Evolutionary conservation across 1,284 basidiomycete genomes (phyloP).

Genomic region (Cryptococcus amylolentus): DNA sequence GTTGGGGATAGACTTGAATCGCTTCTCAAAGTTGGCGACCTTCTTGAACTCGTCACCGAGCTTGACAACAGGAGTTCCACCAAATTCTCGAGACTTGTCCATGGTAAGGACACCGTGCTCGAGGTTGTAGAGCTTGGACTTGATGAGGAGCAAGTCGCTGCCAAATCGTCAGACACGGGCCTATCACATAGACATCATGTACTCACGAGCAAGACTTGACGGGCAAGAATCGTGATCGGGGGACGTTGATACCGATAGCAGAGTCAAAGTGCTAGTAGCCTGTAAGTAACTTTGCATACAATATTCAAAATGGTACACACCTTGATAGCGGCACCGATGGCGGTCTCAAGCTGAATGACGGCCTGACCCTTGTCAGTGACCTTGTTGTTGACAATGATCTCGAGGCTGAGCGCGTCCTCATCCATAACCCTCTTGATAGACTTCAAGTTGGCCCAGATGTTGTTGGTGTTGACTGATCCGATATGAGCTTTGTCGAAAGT

Average conservation of each 20-base stretch:
- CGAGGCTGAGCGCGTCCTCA: constrained; percentile 74
- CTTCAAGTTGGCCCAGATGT: constrained; percentile 84
- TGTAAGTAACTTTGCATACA: neutral
- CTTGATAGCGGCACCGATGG: constrained; percentile 97
- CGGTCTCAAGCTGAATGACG: constrained; percentile 90
- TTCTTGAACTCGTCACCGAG: constrained; percentile 73
- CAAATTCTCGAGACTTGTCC: constrained; percentile 86
- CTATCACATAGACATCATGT: constrained; percentile 62
- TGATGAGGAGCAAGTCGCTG: constrained; percentile 89
- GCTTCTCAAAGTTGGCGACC: constrained; percentile 95
- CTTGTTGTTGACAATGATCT: constrained; percentile 88
- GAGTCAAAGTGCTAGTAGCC: constrained; percentile 49
- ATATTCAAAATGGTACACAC: constrained; percentile 4
- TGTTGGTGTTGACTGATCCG: constrained; percentile 66
- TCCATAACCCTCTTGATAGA: constrained; percentile 94
- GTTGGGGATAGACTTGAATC: constrained; percentile 85
- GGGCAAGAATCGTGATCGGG: constrained; percentile 93
- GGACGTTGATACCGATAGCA: constrained; percentile 96
- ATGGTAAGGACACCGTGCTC: constrained; percentile 92
- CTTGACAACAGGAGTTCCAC: constrained; percentile 94
- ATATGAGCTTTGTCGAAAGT: neutral
- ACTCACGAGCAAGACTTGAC: constrained; percentile 68
- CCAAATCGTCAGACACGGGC: constrained; percentile 63
- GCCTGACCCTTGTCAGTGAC: constrained; percentile 79
- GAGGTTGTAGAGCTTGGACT: constrained; percentile 93